Base-by-base conservation (phyloP, 2,329 filamentous ascomycete genomes). In the Diaporthe aspalathi region DNA sequence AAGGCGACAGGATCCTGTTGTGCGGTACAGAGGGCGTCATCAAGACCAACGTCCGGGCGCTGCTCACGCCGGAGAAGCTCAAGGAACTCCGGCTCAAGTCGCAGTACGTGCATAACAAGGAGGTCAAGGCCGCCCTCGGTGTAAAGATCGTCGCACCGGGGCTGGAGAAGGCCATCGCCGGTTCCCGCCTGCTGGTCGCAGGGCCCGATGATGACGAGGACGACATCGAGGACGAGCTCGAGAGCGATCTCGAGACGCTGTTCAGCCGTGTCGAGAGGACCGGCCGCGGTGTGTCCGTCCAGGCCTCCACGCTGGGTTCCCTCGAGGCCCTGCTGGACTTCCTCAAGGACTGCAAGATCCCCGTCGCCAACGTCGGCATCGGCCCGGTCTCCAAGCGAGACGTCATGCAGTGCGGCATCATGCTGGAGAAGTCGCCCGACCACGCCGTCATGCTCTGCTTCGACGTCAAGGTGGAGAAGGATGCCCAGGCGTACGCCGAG, bases 401-500 rank as follows among this genome's bases (percentile, higher is more conserved):
- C 83, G 93, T 99, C 68, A 96, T 98, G 89, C 95, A 91, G 90
- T 88, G 94, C 85, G 95, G 94, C 79, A 93, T 94, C 76, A 99
- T 99, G 96, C 82, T 98, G 78, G 96, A 99, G 83, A 98, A 98
- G 85, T 89, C 92, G 20, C 94, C 94, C 75, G 95, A 99, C 80
- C 97, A 92, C 77, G 96, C 96, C n/a, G 94, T 98, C 80, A 99
- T 99, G 96, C 91, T 99, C 65, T 98, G 96, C 82, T 99, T 99
- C 88, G 97, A 99, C 81, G 96, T 99, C 84, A 98, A 98, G 86
- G 94, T 99, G 20, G 96, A 99, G 84, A 98, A 97, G 83, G 96
- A 99, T 80, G 96, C 96, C 0, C 91, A 92, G 75, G 88, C 89
- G 12, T 97, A 98, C 77, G 96, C 96, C 14, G 94, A 98, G 22